Conservation (phyloP, 345 rosid genomes). For the Physaria fendleri region DNA sequence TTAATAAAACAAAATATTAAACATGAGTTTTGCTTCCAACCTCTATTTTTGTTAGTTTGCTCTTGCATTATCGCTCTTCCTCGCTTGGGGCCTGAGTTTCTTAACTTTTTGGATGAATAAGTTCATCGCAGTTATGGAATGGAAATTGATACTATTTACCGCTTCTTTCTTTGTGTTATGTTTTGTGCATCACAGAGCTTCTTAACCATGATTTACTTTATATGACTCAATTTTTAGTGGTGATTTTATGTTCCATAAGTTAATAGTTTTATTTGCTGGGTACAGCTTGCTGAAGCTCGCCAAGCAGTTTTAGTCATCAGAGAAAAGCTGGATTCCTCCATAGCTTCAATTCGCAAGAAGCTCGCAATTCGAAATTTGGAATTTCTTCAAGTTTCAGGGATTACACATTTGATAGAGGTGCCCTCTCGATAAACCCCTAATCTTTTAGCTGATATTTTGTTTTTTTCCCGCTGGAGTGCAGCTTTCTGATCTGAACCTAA, state of each 20-base stretch:
- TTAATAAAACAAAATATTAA: no score
- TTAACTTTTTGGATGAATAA: conserved; percentile 39
- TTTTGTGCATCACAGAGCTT: conserved; percentile 15
- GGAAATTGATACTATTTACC: background rate
- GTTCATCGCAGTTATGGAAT: conserved; percentile 84
- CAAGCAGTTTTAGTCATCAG: conserved; percentile 53
- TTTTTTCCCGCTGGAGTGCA: background rate
- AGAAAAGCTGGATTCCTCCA: conserved; percentile 37
- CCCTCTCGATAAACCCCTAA: background rate
- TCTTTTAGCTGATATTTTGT: background rate
- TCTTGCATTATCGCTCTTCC: conserved; percentile 7
- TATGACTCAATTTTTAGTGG: background rate
- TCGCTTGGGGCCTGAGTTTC: conserved; percentile 15
- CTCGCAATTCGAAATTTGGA: conserved; percentile 24
- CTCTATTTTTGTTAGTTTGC: background rate
- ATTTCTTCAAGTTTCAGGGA: conserved; percentile 31
- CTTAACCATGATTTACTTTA: background rate
- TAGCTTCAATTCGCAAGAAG: conserved; percentile 25
- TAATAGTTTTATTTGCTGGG: conserved; percentile 7
- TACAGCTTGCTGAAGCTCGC: conserved; percentile 63
- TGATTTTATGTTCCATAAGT: background rate
- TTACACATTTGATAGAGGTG: conserved; percentile 36
- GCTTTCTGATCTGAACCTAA: conserved; percentile 9
- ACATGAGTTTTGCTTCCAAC: background rate
- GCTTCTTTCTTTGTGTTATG: background rate